Base-by-base conservation (phyloP, 768 basidiomycete species). In the Boletus reticulatus region DNA sequence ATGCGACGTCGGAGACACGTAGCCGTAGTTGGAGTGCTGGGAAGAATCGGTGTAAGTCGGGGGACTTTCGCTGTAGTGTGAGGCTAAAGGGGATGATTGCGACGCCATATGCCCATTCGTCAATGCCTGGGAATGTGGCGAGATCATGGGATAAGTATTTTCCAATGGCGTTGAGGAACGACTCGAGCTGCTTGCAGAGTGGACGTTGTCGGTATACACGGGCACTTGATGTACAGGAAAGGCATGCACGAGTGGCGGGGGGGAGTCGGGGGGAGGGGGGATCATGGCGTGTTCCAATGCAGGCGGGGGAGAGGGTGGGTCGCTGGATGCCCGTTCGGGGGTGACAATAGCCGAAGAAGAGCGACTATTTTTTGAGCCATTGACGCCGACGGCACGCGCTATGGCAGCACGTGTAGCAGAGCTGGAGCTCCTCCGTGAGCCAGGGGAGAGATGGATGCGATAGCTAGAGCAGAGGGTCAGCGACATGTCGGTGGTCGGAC, bases 391-490 rank as follows among this genome's bases (percentile, higher is more conserved):
- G 31, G 74, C 73, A 50, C 81, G 79, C 34, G 78, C 76, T 48
- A 81, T 79, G 12, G 82, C 80, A n/a, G 82, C 80, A 39, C 87
- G 79, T 2, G 84, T 80, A 24, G 77, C 75, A 12, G 77, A 71
- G 63, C 71, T 73, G 0, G 87, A 84, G 65, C 78, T 83, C 46
- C 89, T 74, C 31, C 89, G 80, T 0, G 89, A 91, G 48, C 89
- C 87, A 0, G 89, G 89, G 1, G 89, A 89, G 20, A 91, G 76
- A 66, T 91, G 89, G 59, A 91, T 90, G 19, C 88, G 85, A 65
- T 90, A 91, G 62, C 89, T 91, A 43, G 54, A 63, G 32, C 17
- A 53, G 53, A 43, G 48, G 14, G 45, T 56, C 43, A 66, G 55
- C 27, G 46, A 58, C 19, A 38, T 51, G 64, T 58, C 52, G 39